phyloP scores from a whole-genome alignment of 2,329 filamentous ascomycete genomes.

The Cytospora piceae region DNA sequence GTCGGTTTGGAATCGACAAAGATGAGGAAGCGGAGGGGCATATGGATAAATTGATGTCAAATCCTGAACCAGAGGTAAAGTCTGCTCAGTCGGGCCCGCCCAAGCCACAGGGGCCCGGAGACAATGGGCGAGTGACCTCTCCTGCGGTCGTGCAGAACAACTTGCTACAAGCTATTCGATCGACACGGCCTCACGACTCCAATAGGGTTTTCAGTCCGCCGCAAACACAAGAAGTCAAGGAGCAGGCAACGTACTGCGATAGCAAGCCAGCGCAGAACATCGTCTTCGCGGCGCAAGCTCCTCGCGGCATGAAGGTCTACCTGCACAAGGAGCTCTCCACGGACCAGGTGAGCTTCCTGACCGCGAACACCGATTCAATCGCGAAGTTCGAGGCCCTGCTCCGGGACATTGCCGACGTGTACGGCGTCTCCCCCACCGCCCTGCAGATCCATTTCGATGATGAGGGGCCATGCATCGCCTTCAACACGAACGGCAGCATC shows the following conservation, averaged over 20 bases:
- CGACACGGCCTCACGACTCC: constrained; percentile 77
- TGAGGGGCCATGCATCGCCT: constrained; percentile 80
- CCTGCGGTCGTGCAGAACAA: constrained; percentile 68
- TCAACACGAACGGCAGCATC: constrained; percentile 83
- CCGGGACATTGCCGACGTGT: constrained; percentile 71
- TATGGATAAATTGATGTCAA: constrained; percentile 43
- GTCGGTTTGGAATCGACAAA: constrained; percentile 69
- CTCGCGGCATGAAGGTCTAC: constrained; percentile 75
- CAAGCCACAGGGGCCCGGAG: constrained; percentile 34
- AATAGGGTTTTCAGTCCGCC: constrained; percentile 74
- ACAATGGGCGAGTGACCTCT: constrained; percentile 60
- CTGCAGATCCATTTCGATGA: constrained; percentile 90
- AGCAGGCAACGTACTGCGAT: constrained; percentile 87
- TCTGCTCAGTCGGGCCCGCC: constrained; percentile 24
- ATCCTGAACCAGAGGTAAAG: constrained; percentile 36
- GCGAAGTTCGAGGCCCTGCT: constrained; percentile 72
- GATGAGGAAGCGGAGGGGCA: constrained; percentile 48
- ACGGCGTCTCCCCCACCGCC: constrained; percentile 68
- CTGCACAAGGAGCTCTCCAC: constrained; percentile 58
- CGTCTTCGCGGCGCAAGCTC: constrained; percentile 68
- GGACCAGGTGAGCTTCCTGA: constrained; percentile 61
- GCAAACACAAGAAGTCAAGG: constrained; percentile 72
- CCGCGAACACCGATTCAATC: constrained; percentile 62
- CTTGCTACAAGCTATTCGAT: constrained; percentile 76
- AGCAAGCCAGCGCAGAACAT: constrained; percentile 74